Evolutionary conservation across 2,329 filamentous ascomycete genomes (phyloP), one percentile per base, ranked within the genome.

Genomic region (Aspergillus pseudonomiae): DNA sequence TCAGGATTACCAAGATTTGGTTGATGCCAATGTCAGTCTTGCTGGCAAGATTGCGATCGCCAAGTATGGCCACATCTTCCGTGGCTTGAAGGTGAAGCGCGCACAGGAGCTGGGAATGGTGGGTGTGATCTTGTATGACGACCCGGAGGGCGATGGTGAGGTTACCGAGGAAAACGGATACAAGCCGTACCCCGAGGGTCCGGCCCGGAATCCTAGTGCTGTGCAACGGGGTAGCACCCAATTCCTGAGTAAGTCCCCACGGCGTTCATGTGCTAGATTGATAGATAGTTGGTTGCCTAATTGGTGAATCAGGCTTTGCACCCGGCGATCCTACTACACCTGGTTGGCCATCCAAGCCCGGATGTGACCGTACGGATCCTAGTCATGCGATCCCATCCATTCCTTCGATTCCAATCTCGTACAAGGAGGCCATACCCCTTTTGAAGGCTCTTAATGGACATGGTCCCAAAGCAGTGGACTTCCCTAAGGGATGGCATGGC

Each of bases 311-410:
- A 87, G 86, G 84, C 67, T 80, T 86, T 45, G 82, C 83, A 53
- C 86, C 87, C 24, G 88, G 88, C 60, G 88, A 98, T 73, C 94
- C 94, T 56, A 96, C 95, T 0, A 98, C 95, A 0, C 93, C 93
- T 21, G 95, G 95, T 12, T 97, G 97, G 73, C 91, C 94, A 9
- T 97, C 93, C 0, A 94, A 94, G 76, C 94, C 94, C 6, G 94
- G 91, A n/a, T 91, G 84, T 28, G 91, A 92, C 41, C 89, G 94
- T 28, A 83, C 88, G 63, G 87, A 92, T 9, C 87, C 89, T 0
- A 84, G 92, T 24, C 82, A 86, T 32, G 85, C 86, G 7, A 95
- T 90, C 36, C 92, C 95, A 0, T 88, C 86, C 3, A 98, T 98
- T 60, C 94, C 95, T 0, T 98, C 94, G 0, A 81, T 97, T 1